Evolutionary conservation across 2,329 filamentous ascomycete genomes (phyloP), one percentile per base, ranked within the genome.

Genomic region (Exophiala sp.): DNA sequence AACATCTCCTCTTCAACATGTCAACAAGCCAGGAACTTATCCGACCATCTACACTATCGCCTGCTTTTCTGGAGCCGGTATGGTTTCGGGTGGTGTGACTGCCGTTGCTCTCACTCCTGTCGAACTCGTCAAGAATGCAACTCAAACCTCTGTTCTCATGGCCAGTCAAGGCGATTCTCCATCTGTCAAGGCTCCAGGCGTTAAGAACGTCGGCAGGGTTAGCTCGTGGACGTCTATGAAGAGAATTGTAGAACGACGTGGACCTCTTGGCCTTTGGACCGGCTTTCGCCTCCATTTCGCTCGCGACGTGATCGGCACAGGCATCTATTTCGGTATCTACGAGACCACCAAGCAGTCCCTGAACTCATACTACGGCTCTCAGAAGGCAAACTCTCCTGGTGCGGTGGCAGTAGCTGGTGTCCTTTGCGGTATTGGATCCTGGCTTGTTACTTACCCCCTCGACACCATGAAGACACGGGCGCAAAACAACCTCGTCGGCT

Each of bases 391-490:
- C 36, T 71, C 72, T 1, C 71, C 75, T 20, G 73, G 72, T 11
- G 70, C 71, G 12, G 68, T 74, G 11, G 69, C 73, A 63, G 69
- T 74, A 54, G 74, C 74, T 1, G 74, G 74, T 32, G 74, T 72
- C 1, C 66, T 75, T 36, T 76, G 72, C 52, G 75, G 74, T 54
- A 72, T 73, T n/a, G 66, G 75, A 20, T 72, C 74, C 7, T 77
- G 74, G 74, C 67, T 75, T 24, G 72, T 72, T 46, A 77, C 74
- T 3, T 77, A 77, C 55, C 72, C 74, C 0, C 69, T 77, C 9
- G 74, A 77, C 55, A 76, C 74, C 2, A 71, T 72, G 54, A 77
- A 77, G 62, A 77, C 74, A n/a, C 74, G 74, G 12, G 72, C 72
- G 1, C 74, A 77, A 60, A 76, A 74, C 48, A 69, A 75, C 38